Evolutionary conservation across 169 alveolate genomes (phyloP).

Genomic region (Theileria sp.): DNA sequence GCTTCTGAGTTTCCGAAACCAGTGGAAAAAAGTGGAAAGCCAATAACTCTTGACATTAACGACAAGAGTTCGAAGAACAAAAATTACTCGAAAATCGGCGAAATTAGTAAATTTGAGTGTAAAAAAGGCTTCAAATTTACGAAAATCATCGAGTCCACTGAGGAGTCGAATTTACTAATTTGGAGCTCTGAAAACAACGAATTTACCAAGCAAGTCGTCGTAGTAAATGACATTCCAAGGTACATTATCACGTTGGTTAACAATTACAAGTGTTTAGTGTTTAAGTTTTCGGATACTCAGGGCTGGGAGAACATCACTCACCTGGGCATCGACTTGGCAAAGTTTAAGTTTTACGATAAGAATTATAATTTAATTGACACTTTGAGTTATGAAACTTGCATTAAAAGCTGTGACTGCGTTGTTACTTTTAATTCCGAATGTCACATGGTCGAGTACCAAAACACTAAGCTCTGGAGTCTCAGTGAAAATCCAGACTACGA

Average conservation of each 20-base stretch:
- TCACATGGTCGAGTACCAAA: background rate
- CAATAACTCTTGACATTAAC: background rate
- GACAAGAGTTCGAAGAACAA: background rate
- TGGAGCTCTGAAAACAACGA: background rate
- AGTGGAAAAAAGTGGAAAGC: background rate
- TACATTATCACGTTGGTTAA: background rate
- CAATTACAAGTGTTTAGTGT: background rate
- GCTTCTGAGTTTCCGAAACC: too few species aligned
- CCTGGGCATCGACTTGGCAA: background rate
- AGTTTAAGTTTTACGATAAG: background rate
- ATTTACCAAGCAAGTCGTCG: background rate
- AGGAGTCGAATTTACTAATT: background rate
- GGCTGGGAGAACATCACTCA: background rate
- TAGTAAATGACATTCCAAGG: background rate
- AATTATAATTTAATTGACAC: background rate
- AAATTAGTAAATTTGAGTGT: background rate
- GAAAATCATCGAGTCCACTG: background rate
- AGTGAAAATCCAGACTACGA: background rate
- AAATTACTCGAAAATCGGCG: background rate
- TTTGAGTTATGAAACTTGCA: slow-evolving; percentile 39
- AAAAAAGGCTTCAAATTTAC: background rate
- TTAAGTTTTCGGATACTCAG: background rate
- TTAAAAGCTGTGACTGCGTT: slow-evolving; percentile 32
- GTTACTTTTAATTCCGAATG: background rate
- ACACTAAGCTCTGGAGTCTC: background rate